Conservation (phyloP, 1,284 basidiomycete species). For the Ceratobasidium sp. region DNA sequence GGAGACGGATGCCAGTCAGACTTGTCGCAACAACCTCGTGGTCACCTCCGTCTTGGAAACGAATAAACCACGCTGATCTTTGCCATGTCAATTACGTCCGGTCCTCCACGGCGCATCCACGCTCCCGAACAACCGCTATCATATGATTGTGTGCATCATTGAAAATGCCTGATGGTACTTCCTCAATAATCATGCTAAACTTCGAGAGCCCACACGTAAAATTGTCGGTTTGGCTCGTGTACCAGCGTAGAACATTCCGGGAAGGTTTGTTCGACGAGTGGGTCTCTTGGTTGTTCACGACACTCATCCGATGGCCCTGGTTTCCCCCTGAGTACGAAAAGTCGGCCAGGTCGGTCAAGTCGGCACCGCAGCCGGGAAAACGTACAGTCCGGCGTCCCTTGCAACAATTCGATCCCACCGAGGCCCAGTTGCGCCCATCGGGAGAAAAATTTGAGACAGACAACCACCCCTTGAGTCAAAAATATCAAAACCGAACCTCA, state of each 20-base stretch:
- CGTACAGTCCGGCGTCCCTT: no score
- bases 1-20: not conserved
- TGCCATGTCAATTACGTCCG: slow-evolving; percentile 7
- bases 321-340: no score
- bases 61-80: slow-evolving; percentile 12
- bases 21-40: not conserved
- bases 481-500: no score
- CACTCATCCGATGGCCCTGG: no score
- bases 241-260: not conserved
- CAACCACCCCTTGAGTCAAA: no score
- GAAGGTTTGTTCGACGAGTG: not conserved
- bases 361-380: no score
- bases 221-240: not conserved
- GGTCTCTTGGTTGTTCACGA: no score
- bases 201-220: no score
- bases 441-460: no score
- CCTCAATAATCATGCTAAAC: not conserved
- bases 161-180: not conserved
- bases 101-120: not conserved
- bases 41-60: not conserved
- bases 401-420: no score
- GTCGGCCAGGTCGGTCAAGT: no score
- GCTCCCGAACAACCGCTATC: slow-evolving; percentile 3
- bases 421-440: no score
- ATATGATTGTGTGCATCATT: not conserved